A percentile compares a stretch with the other conserved stretches of the same genome.
Evolutionary conservation across 495 filamentous ascomycete species (phyloP).

Genomic region (Hypoxylon fuscum): DNA sequence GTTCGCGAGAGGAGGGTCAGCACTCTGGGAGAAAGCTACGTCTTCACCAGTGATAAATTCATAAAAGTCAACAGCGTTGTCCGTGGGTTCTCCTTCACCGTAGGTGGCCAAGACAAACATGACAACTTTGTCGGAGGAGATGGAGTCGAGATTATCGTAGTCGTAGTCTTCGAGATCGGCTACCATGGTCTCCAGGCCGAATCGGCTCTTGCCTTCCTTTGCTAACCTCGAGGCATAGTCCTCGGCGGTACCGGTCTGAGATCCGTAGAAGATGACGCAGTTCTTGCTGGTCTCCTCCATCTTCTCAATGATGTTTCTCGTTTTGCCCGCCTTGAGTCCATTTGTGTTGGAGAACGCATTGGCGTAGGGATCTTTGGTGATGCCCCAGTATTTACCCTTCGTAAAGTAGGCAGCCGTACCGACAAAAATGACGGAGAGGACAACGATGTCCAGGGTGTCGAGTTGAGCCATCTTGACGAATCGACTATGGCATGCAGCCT

Average conservation of each 20-base stretch:
- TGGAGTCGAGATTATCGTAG: slow-evolving; percentile 89
- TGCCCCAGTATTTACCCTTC: slow-evolving; percentile 91
- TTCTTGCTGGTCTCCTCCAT: slow-evolving; percentile 97
- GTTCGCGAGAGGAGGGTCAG: slow-evolving; percentile 79
- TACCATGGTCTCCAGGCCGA: slow-evolving; percentile 97
- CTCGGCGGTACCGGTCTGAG: slow-evolving; percentile 97
- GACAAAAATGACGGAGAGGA: slow-evolving; percentile 83
- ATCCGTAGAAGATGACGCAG: slow-evolving; percentile 97
- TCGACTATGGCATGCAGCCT: slow-evolving; percentile 30
- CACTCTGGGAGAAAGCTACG: slow-evolving; percentile 79
- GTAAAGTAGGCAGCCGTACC: slow-evolving; percentile 96
- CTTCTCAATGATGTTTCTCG: slow-evolving; percentile 91
- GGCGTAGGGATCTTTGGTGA: slow-evolving; percentile 88
- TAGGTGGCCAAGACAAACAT: slow-evolving; percentile 98
- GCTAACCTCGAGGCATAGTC: slow-evolving; percentile 97
- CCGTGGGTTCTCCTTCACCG: slow-evolving; percentile 97
- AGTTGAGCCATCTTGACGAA: slow-evolving; percentile 82
- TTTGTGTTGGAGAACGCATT: slow-evolving; percentile 71
- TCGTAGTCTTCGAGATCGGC: slow-evolving; percentile 98
- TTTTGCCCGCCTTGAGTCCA: slow-evolving; percentile 83
- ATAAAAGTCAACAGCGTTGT: slow-evolving; percentile 99
- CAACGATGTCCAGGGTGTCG: slow-evolving; percentile 91
- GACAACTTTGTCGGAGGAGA: slow-evolving; percentile 88
- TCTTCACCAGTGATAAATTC: slow-evolving; percentile 91
- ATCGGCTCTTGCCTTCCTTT: slow-evolving; percentile 96